A percentile compares a stretch with the other conserved stretches of the same genome.
phyloP scores from a whole-genome alignment of 2,329 filamentous ascomycete genomes.

The Orbilia ellipsospora region DNA sequence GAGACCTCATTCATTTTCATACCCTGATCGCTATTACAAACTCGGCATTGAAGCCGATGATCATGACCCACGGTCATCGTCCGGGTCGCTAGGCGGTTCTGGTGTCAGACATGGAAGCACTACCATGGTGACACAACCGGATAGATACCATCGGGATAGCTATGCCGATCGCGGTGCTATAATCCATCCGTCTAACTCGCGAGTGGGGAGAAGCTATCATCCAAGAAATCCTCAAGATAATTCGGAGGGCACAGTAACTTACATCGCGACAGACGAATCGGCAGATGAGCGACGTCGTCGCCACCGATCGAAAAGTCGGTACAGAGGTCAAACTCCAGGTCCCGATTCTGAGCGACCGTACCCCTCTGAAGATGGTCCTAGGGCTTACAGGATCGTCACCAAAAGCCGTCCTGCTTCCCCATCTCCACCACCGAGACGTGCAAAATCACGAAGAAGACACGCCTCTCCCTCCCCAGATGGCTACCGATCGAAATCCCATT shows the following conservation, averaged over 20 bases:
- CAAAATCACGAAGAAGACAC: constrained; percentile 36
- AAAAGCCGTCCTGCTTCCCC: constrained; percentile 37
- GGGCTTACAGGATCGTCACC: constrained; percentile 15
- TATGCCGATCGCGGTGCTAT: constrained; percentile 26
- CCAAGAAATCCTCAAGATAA: too few relatives aligned
- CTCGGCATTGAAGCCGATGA: neutral
- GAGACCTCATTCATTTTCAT: constrained; percentile 48
- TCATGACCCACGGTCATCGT: constrained; percentile 37
- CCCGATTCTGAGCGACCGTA: constrained; percentile 20
- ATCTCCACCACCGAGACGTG: constrained; percentile 33
- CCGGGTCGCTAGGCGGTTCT: constrained; percentile 36
- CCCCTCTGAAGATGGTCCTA: constrained; percentile 23
- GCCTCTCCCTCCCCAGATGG: constrained; percentile 29
- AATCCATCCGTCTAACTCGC: constrained; percentile 19
- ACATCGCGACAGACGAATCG: too few relatives aligned
- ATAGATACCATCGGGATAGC: constrained; percentile 23
- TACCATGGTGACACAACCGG: constrained; percentile 26
- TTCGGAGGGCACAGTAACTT: too few relatives aligned
- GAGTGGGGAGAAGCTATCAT: constrained; percentile 11
- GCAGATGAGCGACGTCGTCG: constrained; percentile 7
- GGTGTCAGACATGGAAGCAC: constrained; percentile 23
- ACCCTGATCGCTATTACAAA: neutral
- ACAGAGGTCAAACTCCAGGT: constrained; percentile 31
- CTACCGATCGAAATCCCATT: constrained; percentile 41
- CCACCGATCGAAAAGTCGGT: constrained; percentile 29